phyloP scores from a whole-genome alignment of 2,329 filamentous ascomycete species.

The Penicillium verrucosum region DNA sequence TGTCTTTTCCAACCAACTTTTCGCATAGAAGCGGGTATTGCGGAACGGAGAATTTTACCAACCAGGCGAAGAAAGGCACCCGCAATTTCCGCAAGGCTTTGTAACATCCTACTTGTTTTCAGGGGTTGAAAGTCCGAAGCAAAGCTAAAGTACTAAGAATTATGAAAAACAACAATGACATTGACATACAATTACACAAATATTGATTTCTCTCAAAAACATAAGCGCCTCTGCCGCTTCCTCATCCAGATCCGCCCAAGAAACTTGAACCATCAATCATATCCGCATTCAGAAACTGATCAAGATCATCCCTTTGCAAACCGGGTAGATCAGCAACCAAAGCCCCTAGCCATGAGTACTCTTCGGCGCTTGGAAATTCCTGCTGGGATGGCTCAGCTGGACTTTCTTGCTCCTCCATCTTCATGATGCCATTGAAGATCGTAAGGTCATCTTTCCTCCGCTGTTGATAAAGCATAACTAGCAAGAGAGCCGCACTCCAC shows the following conservation, averaged over 20 bases:
- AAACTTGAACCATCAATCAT: constrained; percentile 18
- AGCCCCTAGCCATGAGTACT: constrained; percentile 41
- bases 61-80: not conserved
- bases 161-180: not conserved
- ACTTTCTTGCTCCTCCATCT: constrained; percentile 18
- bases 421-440: constrained; percentile 31
- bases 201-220: not conserved
- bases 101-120: not conserved
- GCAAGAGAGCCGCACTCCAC: constrained; percentile 50
- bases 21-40: constrained; percentile 1
- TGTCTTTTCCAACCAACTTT: not conserved
- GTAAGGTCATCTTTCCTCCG: constrained; percentile 42
- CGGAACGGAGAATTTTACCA: not conserved
- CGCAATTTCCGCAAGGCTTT: not conserved
- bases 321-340: constrained; percentile 43
- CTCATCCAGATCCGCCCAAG: constrained; percentile 1
- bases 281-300: constrained; percentile 38
- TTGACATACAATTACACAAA: not conserved
- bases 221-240: not conserved
- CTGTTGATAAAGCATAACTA: constrained; percentile 51
- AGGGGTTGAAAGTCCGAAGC: not conserved
- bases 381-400: constrained; percentile 7
- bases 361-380: constrained; percentile 25
- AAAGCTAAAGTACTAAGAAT: too few relatives aligned
- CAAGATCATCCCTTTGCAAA: constrained; percentile 41